Evolutionary conservation across 345 rosid species (phyloP).

Genomic region (Aquilaria sinensis): DNA sequence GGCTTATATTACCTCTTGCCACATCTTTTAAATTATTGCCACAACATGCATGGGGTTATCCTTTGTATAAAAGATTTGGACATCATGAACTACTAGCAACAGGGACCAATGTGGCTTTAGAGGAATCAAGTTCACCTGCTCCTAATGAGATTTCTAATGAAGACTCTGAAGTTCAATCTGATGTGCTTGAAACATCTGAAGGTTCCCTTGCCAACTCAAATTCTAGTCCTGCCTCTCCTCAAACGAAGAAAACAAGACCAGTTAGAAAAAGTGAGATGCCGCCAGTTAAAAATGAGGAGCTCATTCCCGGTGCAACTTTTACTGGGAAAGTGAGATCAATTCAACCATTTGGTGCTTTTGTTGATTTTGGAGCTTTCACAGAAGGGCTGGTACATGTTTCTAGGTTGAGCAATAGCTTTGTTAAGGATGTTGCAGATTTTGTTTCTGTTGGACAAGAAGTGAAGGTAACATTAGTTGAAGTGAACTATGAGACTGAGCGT

Average conservation of each 20-base stretch:
- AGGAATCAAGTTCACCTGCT: slow-evolving; percentile 50
- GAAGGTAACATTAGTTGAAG: slow-evolving; percentile 75
- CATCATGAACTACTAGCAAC: slow-evolving; percentile 36
- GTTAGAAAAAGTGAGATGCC: slow-evolving; percentile 82
- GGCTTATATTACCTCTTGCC: slow-evolving; percentile 38
- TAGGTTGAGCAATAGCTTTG: slow-evolving; percentile 64
- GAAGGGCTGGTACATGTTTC: slow-evolving; percentile 93
- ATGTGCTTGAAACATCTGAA: slow-evolving; percentile 27
- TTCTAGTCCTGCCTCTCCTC: slow-evolving; percentile 26
- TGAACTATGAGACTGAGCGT: slow-evolving; percentile 60
- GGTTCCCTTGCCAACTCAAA: slow-evolving; percentile 26
- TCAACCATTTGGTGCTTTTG: slow-evolving; percentile 93
- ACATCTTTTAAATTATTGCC: slow-evolving; percentile 50
- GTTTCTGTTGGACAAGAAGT: slow-evolving; percentile 91
- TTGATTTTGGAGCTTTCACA: slow-evolving; percentile 85
- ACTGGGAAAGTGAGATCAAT: slow-evolving; percentile 86
- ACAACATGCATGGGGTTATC: slow-evolving; percentile 26
- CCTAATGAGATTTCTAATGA: slow-evolving; percentile 30
- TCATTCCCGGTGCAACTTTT: slow-evolving; percentile 67
- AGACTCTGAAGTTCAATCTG: slow-evolving; percentile 28
- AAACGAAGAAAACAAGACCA: slow-evolving; percentile 39
- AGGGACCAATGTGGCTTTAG: slow-evolving; percentile 60
- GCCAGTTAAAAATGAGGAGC: slow-evolving; percentile 70
- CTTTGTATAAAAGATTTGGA: slow-evolving; percentile 30
- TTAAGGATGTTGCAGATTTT: slow-evolving; percentile 71